These are phyloP conservation scores for Cladosporium sphaerospermum DNA, from an alignment of 2,329 filamentous ascomycete genomes.

Conservation along the genomic window DNA sequence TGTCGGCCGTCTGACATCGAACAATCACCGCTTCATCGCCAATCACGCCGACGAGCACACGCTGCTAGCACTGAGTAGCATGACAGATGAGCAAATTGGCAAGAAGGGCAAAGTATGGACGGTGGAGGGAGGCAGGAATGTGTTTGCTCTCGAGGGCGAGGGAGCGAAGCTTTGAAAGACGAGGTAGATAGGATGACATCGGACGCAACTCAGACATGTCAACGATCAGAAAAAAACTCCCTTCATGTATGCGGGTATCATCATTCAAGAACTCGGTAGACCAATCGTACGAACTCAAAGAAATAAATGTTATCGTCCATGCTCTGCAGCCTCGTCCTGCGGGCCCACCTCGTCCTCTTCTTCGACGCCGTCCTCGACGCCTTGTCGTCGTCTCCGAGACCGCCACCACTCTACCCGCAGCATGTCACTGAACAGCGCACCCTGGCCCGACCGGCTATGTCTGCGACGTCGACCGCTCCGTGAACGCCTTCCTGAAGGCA, in stretches of 20 bases:
- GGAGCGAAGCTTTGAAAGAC: constrained; percentile 13
- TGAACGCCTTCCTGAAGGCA: constrained; percentile 1
- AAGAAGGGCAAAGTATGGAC: constrained; percentile 9
- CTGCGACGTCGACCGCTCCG: constrained; percentile 9
- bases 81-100: constrained; percentile 44
- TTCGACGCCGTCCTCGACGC: background rate
- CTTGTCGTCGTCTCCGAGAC: constrained; percentile 11
- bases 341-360: background rate
- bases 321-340: background rate
- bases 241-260: background rate
- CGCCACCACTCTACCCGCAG: constrained; percentile 26
- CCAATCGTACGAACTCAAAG: too few species aligned
- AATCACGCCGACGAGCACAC: constrained; percentile 50
- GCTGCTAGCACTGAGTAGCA: constrained; percentile 40
- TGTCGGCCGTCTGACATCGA: constrained; percentile 45
- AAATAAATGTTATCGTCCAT: background rate
- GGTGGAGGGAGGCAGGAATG: constrained; percentile 2
- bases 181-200: too few species aligned
- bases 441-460: constrained; percentile 18
- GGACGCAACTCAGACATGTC: too few species aligned
- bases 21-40: constrained; percentile 48
- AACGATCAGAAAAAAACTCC: background rate
- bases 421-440: constrained; percentile 28
- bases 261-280: background rate
- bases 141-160: constrained; percentile 16